Conservation (phyloP, 208 protist genomes). For the Acanthamoeba healyi region DNA sequence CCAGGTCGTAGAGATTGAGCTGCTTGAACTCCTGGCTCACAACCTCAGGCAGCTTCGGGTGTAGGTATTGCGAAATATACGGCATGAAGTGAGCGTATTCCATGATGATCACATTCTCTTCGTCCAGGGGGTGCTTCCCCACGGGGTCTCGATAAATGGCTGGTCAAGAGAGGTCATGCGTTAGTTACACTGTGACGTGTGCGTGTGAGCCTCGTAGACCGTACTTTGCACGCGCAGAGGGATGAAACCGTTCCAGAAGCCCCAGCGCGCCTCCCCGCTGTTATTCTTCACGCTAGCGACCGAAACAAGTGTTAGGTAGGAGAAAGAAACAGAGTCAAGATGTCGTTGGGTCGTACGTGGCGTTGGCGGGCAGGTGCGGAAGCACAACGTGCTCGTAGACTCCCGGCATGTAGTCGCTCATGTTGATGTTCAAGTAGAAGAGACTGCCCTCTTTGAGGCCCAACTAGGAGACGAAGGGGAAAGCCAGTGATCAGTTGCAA, state of each 20-base stretch:
- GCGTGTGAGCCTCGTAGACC: background rate
- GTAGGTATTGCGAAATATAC: background rate
- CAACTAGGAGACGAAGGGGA: background rate
- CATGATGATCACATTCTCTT: constrained; percentile 67
- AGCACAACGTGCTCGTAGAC: constrained; percentile 47
- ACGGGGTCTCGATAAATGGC: background rate
- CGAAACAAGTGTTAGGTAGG: background rate
- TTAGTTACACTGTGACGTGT: too few relatives aligned
- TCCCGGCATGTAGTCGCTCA: background rate
- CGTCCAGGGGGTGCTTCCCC: constrained; percentile 32
- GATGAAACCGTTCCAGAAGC: constrained; percentile 38
- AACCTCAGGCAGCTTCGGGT: constrained; percentile 7
- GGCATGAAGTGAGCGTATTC: constrained; percentile 20
- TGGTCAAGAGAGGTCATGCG: too few relatives aligned
- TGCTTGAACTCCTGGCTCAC: background rate
- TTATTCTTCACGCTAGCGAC: background rate
- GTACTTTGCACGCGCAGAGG: constrained; percentile 27
- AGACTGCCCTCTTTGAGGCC: background rate
- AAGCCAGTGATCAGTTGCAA: too few relatives aligned
- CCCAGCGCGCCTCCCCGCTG: background rate
- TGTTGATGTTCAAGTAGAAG: constrained; percentile 44
- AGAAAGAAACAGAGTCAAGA: background rate
- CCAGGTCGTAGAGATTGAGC: constrained; percentile 40
- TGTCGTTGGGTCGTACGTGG: background rate
- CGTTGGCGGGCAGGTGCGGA: background rate